A percentile compares a stretch with the other conserved stretches of the same genome.
phyloP scores from a whole-genome alignment of 1,284 basidiomycete genomes.

The Cryptococcus amylolentus region DNA sequence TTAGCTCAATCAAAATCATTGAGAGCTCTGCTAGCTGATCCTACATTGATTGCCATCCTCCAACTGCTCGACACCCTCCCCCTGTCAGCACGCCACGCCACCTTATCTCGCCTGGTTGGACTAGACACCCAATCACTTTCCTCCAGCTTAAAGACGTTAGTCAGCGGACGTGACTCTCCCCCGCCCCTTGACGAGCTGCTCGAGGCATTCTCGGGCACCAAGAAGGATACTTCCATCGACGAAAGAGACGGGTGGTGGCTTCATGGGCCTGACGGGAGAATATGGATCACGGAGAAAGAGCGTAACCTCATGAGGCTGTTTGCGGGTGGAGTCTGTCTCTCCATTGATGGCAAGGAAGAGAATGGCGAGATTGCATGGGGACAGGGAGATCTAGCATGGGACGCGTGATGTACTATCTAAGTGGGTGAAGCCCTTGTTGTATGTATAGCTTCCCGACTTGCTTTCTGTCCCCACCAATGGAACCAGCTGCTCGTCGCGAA shows the following conservation, averaged over 20 bases:
- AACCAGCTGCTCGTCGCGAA: no score
- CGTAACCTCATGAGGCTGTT: slow-evolving; percentile 35
- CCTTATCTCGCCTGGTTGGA: slow-evolving; percentile 33
- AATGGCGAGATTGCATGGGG: slow-evolving; percentile 29
- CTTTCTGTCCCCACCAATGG: no score
- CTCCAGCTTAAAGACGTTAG: slow-evolving; percentile 17
- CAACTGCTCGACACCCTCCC: slow-evolving; percentile 34
- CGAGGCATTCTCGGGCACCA: slow-evolving; percentile 7
- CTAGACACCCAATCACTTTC: slow-evolving; percentile 33
- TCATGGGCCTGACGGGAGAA: slow-evolving; percentile 13
- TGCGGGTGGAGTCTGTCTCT: slow-evolving; percentile 30
- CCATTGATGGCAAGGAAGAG: slow-evolving; percentile 29
- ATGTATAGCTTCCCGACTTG: no score
- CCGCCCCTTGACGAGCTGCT: slow-evolving; percentile 39
- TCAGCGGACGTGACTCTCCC: slow-evolving; percentile 30
- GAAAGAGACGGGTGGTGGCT: slow-evolving; percentile 35
- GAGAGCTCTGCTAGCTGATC: slow-evolving; percentile 31
- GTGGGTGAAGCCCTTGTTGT: no score
- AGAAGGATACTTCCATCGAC: background rate
- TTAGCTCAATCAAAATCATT: slow-evolving; percentile 39
- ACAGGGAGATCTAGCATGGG: slow-evolving; percentile 35
- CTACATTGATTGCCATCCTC: slow-evolving; percentile 32
- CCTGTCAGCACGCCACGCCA: slow-evolving; percentile 19
- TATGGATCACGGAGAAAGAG: slow-evolving; percentile 45
- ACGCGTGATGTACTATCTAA: slow-evolving; percentile 13